A percentile compares a stretch with the other conserved stretches of the same genome.
These are phyloP conservation scores for Wickerhamiella qilinensis DNA, from an alignment of 805 yeast species.

Conservation along the genomic window DNA sequence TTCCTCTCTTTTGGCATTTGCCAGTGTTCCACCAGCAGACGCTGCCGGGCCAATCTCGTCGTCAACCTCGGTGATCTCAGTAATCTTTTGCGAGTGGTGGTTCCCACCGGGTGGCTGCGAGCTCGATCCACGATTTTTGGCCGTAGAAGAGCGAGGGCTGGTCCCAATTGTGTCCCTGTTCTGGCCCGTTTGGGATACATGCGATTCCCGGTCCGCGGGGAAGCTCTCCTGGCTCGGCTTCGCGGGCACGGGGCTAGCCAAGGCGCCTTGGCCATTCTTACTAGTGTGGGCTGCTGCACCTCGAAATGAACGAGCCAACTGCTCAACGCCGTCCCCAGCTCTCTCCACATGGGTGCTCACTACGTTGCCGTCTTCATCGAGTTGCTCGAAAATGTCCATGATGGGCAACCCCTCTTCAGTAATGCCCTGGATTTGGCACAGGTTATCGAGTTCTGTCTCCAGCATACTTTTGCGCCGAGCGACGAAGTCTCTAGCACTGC, in stretches of 20 bases:
- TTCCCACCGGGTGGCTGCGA: too few relatives aligned
- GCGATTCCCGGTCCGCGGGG: neutral
- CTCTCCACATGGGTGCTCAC: conserved; percentile 31
- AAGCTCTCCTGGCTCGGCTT: too few relatives aligned
- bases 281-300: neutral
- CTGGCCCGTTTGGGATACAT: neutral
- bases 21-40: neutral
- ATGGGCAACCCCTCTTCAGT: conserved; percentile 41
- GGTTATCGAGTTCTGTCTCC: conserved; percentile 6
- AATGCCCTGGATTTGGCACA: conserved; percentile 9
- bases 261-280: neutral
- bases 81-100: too few relatives aligned
- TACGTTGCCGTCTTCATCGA: conserved; percentile 73
- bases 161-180: neutral
- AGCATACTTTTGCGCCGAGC: conserved; percentile 8
- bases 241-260: neutral
- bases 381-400: conserved; percentile 69
- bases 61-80: neutral
- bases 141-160: too few relatives aligned
- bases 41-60: neutral
- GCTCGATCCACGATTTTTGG: too few relatives aligned
- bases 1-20: too few relatives aligned
- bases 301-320: neutral
- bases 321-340: conserved; percentile 2
- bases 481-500: conserved; percentile 12